phyloP scores from a whole-genome alignment of 768 basidiomycete species.

The Xerocomus spinulosus region DNA sequence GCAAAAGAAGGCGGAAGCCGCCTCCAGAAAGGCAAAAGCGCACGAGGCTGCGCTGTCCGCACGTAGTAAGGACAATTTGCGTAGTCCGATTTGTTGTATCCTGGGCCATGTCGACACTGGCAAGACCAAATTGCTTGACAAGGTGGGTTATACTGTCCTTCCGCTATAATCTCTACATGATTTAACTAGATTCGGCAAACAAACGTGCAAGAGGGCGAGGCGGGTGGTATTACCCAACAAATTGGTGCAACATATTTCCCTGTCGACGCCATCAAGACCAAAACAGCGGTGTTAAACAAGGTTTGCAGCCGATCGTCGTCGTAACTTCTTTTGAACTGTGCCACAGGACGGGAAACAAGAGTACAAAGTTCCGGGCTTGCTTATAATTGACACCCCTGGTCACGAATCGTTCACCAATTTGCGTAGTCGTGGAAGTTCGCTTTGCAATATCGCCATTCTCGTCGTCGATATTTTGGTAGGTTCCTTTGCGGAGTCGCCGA shows the following conservation, averaged over 20 bases:
- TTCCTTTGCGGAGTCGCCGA: not conserved
- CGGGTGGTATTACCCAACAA: slow-evolving; percentile 99
- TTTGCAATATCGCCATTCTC: slow-evolving; percentile 98
- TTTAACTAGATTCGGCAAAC: slow-evolving; percentile 89
- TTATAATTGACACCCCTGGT: slow-evolving; percentile 97
- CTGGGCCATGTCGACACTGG: slow-evolving; percentile 99
- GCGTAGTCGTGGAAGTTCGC: slow-evolving; percentile 89
- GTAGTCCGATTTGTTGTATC: slow-evolving; percentile 98
- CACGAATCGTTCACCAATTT: slow-evolving; percentile 99
- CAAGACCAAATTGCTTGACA: slow-evolving; percentile 96
- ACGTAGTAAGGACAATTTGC: slow-evolving; percentile 81
- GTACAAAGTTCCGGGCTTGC: slow-evolving; percentile 94
- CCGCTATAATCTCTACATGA: slow-evolving; percentile 2
- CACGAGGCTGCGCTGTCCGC: slow-evolving; percentile 84
- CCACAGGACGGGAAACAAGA: slow-evolving; percentile 72
- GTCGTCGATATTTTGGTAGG: slow-evolving; percentile 96
- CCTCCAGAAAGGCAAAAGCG: slow-evolving; percentile 70
- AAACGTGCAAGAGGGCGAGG: slow-evolving; percentile 98
- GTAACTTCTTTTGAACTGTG: slow-evolving; percentile 7
- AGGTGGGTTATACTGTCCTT: slow-evolving; percentile 45
- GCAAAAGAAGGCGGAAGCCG: slow-evolving; percentile 80
- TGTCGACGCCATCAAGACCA: slow-evolving; percentile 85
- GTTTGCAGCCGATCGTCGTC: slow-evolving; percentile 34
- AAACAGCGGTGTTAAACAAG: slow-evolving; percentile 91
- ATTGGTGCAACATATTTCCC: slow-evolving; percentile 99